Evolutionary conservation across 345 rosid species (phyloP), one percentile per base, ranked within the genome.

Genomic region (Pelargonium nanum): DNA sequence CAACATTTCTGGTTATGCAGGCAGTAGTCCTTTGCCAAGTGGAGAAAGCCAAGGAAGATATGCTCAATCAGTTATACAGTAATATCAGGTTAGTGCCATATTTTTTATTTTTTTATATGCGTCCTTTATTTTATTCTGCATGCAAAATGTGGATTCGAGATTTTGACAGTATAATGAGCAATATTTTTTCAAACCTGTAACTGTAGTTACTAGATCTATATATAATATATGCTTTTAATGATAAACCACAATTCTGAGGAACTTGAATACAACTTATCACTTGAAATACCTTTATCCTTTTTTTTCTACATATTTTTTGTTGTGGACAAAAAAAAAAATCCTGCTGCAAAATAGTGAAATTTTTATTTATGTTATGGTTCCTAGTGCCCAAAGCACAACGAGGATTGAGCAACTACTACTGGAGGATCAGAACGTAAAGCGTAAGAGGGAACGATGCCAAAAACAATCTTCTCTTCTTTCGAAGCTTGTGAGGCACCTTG

Each of bases 1-100:
- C 59, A 53, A 53, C 67, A 48, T 56, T 69, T 62, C 34, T 65
- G 68, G 53, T 60, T 62, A 65, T 66, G 72, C 95, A 94, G 99
- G 97, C 97, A 10, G 85, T 94, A 45, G 97, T 94, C 77, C 97
- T 94, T 66, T 94, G 99, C 76, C 99, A 94, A 85, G 99, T 94
- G 32, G 99, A 94, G 76, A 94, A 94, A 74, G 80, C 99, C 21
- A 90, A 85, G 76, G 99, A 94, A 81, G 97, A 94, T 69, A 94
- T 94, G 99, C 82, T 94, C 60, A 94, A 86, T 74, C 96, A 90
- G 69, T 74, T 94, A 53, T 94, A 94, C 73, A 86, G 95, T 72
- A 83, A 89, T 21, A 71, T 94, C 55, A 94, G 99, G 97, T 93
- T 68, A 32, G 77, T 56, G 6, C 32, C 20, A 61, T 68, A 16